A percentile compares a stretch with the other conserved stretches of the same genome.
Conservation (phyloP, 257 asterid species). For the Scutellaria galericulata region DNA sequence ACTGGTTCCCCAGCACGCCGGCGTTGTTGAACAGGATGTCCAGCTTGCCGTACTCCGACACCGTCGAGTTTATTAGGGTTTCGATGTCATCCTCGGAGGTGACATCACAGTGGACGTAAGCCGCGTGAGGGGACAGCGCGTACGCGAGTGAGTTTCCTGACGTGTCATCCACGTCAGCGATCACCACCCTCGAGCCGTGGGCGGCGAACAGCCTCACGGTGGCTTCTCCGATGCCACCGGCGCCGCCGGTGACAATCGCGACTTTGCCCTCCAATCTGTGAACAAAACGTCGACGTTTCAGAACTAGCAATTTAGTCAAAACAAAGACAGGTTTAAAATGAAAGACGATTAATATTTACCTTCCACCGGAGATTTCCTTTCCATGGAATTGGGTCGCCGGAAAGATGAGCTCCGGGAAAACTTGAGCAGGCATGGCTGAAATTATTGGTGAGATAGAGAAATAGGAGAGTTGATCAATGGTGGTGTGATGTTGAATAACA, state of each 20-base stretch:
- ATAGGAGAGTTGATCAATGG: not conserved
- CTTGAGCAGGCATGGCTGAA: slow-evolving; percentile 54
- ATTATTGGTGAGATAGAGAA: not conserved
- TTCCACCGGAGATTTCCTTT: slow-evolving; percentile 43
- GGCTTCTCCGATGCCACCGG: slow-evolving; percentile 86
- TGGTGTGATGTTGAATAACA: not conserved
- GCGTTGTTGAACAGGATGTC: slow-evolving; percentile 83
- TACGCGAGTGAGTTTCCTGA: slow-evolving; percentile 54
- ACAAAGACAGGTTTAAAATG: not conserved
- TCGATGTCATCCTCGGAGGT: slow-evolving; percentile 63
- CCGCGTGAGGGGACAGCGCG: slow-evolving; percentile 44
- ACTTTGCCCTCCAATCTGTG: slow-evolving; percentile 77
- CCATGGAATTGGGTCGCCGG: slow-evolving; percentile 39
- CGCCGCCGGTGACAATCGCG: slow-evolving; percentile 83
- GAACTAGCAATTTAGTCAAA: not conserved
- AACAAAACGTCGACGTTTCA: not conserved
- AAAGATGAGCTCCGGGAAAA: slow-evolving; percentile 44
- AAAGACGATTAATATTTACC: slow-evolving; percentile 40
- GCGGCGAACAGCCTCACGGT: slow-evolving; percentile 64
- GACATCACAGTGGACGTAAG: slow-evolving; percentile 69
- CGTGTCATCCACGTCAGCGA: slow-evolving; percentile 68
- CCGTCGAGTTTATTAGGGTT: slow-evolving; percentile 46
- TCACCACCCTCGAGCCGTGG: slow-evolving; percentile 73
- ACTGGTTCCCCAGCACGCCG: slow-evolving; percentile 73
- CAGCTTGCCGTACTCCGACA: slow-evolving; percentile 52